Evolutionary conservation across 1,284 basidiomycete species (phyloP).

Genomic region (Ceratobasidium sp.): DNA sequence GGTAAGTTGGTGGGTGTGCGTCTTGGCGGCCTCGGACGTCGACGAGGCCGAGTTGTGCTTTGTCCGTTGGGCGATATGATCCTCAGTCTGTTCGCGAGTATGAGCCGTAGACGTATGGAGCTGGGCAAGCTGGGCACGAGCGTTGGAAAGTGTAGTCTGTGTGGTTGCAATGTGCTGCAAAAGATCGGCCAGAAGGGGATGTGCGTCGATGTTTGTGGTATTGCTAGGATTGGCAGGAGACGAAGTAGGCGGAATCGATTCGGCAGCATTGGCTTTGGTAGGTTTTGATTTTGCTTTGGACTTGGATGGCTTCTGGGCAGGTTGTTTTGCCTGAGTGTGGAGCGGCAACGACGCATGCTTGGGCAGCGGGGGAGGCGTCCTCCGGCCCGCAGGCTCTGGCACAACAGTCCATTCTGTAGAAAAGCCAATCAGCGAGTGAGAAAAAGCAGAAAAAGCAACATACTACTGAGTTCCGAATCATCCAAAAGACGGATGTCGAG

Average conservation of each 20-base stretch:
- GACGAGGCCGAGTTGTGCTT: constrained; percentile 86
- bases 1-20: constrained; percentile 58
- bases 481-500: constrained; percentile 42
- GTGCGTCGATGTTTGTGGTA: constrained; percentile 41
- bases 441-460: constrained; percentile 29
- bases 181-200: constrained; percentile 74
- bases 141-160: constrained; percentile 70
- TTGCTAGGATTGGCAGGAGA: background rate
- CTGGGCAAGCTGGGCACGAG: constrained; percentile 77
- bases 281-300: constrained; percentile 14
- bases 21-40: constrained; percentile 83
- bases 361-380: constrained; percentile 79
- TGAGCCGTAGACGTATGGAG: constrained; percentile 66
- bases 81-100: constrained; percentile 77
- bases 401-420: constrained; percentile 24
- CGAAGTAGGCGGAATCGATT: background rate
- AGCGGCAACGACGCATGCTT: constrained; percentile 78
- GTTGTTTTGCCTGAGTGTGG: constrained; percentile 51
- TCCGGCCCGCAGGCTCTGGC: constrained; percentile 57
- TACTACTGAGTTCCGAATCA: constrained; percentile 40
- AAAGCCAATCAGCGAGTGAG: constrained; percentile 6
- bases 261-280: constrained; percentile 10
- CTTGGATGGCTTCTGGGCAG: constrained; percentile 27
- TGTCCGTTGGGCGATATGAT: constrained; percentile 78
- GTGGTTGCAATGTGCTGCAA: constrained; percentile 76